Base-by-base conservation (phyloP, 176 grass and related monocot genomes). In the Olyra latifolia region DNA sequence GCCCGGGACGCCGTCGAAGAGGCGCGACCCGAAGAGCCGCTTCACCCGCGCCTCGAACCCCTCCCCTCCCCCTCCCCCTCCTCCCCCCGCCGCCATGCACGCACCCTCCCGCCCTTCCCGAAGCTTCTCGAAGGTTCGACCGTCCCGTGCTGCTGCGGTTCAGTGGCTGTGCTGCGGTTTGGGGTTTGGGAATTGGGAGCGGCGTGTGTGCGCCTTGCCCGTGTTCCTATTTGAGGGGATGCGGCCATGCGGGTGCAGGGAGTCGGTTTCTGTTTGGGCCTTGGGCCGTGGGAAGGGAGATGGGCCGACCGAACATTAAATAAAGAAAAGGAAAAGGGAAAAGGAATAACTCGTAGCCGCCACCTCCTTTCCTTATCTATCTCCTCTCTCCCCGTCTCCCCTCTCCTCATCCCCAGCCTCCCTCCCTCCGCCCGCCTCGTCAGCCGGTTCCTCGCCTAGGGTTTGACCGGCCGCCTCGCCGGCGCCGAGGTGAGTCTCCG, bases 11-110 rank as follows among this genome's bases (percentile, higher is more conserved):
- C 53, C 82, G 46, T 89, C 93, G 80, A 91, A 91, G 82, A 99
- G 93, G 62, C 81, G 60, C 15, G 97, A 89, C 42, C 93, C 97
- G 72, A 99, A 99, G 10, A 99, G 87, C 23, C 97, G 87, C 90
- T 99, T 99, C 82, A 96, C 93, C 55, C 97, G 84, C 65, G 68
- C 66, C 84, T 99, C 87, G 82, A 99, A 99, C 67, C 81, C 79
- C 69, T 94, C 92, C 42, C 82, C 85, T 53, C 62, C 75, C 0
- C 24, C 46, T 8, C 66, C 70, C 0, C 38, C 79, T 8, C 67
- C 77, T 52, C 32, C 46, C 24, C 76, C 82, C 71, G 76, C 87
- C 27, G 55, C 55, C 87, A 85, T 85, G 40, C 39, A 29, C 52
- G 43, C 62, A 3, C 3, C 25, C 58, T 29, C 65, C 43, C 22